These are phyloP conservation scores for Gypsophila paniculata DNA, from an alignment of 179 eudicot genomes.

Conservation along the genomic window DNA sequence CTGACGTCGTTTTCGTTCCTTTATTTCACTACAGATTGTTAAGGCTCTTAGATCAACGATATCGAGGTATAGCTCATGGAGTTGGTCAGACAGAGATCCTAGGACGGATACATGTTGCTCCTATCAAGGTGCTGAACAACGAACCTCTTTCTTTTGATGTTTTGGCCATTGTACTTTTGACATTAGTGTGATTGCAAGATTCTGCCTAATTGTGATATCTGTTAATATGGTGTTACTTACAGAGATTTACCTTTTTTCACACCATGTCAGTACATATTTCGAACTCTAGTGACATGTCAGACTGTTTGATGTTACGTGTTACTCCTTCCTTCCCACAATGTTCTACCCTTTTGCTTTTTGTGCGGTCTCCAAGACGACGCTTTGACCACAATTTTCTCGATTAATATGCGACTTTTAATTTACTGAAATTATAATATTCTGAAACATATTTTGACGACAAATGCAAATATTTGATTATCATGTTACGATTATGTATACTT, in stretches of 20 bases:
- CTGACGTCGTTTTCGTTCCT: slow-evolving; percentile 3
- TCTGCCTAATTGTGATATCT: background rate
- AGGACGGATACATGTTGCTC: slow-evolving; percentile 97
- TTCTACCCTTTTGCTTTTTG: too few species aligned
- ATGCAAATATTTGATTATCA: too few species aligned
- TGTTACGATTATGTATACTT: too few species aligned
- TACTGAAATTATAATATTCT: too few species aligned
- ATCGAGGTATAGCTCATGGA: slow-evolving; percentile 91
- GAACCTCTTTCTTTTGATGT: background rate
- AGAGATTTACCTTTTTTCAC: background rate
- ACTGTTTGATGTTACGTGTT: background rate
- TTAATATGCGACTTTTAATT: too few species aligned
- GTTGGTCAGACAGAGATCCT: slow-evolving; percentile 94
- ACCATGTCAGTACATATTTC: background rate
- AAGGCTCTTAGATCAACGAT: slow-evolving; percentile 88
- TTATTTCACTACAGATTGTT: slow-evolving; percentile 52
- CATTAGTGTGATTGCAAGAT: background rate
- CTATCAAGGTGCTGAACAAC: slow-evolving; percentile 62
- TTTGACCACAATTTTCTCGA: too few species aligned
- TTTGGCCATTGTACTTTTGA: slow-evolving; percentile 8
- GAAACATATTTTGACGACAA: too few species aligned
- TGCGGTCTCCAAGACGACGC: too few species aligned
- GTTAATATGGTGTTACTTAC: background rate
- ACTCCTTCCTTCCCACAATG: too few species aligned
- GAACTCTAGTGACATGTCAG: background rate